Percentiles rank a stretch among this genome's conserved stretches.
Evolutionary conservation across 768 basidiomycete species (phyloP).

Genomic region (Hypholoma fasciculare): DNA sequence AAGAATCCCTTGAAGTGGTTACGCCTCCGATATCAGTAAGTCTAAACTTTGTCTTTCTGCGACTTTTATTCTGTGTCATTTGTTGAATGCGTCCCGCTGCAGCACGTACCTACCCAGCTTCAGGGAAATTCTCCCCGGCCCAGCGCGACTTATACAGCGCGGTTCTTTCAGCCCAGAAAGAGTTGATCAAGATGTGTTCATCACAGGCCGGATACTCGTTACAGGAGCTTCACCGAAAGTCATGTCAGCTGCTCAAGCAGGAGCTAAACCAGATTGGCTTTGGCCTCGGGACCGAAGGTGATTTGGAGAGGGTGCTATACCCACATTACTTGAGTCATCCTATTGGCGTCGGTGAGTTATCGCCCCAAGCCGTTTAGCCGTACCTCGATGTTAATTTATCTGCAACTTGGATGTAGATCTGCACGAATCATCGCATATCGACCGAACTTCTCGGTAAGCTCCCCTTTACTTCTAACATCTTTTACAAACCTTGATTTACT

Average conservation of each 20-base stretch:
- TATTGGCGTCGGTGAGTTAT: constrained; percentile 77
- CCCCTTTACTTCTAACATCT: not conserved
- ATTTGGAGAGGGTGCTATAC: constrained; percentile 78
- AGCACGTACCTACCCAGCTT: constrained; percentile 89
- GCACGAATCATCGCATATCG: constrained; percentile 76
- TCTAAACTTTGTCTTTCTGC: not conserved
- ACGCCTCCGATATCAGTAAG: constrained; percentile 93
- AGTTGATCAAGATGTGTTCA: constrained; percentile 60
- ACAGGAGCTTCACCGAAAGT: constrained; percentile 75
- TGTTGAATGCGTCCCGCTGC: not conserved
- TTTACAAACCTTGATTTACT: not conserved
- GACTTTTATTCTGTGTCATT: not conserved
- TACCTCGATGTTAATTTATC: not conserved
- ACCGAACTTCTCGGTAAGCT: constrained; percentile 54
- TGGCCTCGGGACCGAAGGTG: constrained; percentile 47
- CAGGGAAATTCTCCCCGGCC: constrained; percentile 73
- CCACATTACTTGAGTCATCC: constrained; percentile 94
- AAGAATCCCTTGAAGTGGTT: constrained; percentile 53
- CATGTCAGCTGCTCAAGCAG: constrained; percentile 60
- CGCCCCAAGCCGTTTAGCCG: not conserved
- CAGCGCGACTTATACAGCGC: constrained; percentile 87
- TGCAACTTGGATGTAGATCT: constrained; percentile 54
- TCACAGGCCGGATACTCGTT: constrained; percentile 58
- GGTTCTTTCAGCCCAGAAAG: constrained; percentile 71
- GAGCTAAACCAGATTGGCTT: constrained; percentile 85